Conservation (phyloP, 768 basidiomycete species). For the Pleurotus pulmonarius region DNA sequence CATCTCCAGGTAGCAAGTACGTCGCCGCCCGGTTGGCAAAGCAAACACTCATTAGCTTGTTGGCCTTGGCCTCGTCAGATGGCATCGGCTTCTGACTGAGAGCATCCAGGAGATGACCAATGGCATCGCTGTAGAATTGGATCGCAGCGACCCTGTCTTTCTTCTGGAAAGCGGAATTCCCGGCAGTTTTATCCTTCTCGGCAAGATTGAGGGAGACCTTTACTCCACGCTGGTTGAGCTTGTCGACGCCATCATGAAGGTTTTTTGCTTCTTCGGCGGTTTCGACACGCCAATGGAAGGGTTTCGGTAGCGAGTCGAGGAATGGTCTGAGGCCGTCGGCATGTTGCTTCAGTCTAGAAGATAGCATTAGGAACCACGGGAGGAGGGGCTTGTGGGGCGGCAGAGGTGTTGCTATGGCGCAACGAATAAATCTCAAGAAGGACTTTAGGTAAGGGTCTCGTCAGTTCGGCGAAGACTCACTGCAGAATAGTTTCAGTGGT, state of each 20-base stretch:
- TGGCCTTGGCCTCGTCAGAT: constrained; percentile 11
- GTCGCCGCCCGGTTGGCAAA: constrained; percentile 29
- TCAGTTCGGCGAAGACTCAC: constrained; percentile 14
- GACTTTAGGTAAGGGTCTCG: too few relatives aligned
- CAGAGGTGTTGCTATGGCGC: constrained; percentile 26
- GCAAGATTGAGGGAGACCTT: constrained; percentile 17
- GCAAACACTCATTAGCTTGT: constrained; percentile 24
- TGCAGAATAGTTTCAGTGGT: constrained; percentile 23
- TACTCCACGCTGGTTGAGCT: constrained; percentile 22
- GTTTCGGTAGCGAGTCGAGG: constrained; percentile 32
- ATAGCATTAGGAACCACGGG: constrained; percentile 24
- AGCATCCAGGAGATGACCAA: constrained; percentile 20
- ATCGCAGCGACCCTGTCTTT: constrained; percentile 24
- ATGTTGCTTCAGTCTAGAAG: constrained; percentile 25
- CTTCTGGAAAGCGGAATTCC: constrained; percentile 19
- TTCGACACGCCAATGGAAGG: constrained; percentile 31
- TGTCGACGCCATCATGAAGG: constrained; percentile 23
- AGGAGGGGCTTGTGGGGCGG: constrained; percentile 24
- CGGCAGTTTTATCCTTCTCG: constrained; percentile 20
- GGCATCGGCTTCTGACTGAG: constrained; percentile 19
- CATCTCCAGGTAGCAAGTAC: constrained; percentile 23
- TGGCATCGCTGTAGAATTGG: constrained; percentile 26
- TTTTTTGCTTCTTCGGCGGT: constrained; percentile 25
- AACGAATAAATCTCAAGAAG: constrained; percentile 19
- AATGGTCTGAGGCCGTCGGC: constrained; percentile 25